Evolutionary conservation across 169 alveolate species (phyloP), one percentile per base, ranked within the genome.

Genomic region (Amoebophrya sp.): DNA sequence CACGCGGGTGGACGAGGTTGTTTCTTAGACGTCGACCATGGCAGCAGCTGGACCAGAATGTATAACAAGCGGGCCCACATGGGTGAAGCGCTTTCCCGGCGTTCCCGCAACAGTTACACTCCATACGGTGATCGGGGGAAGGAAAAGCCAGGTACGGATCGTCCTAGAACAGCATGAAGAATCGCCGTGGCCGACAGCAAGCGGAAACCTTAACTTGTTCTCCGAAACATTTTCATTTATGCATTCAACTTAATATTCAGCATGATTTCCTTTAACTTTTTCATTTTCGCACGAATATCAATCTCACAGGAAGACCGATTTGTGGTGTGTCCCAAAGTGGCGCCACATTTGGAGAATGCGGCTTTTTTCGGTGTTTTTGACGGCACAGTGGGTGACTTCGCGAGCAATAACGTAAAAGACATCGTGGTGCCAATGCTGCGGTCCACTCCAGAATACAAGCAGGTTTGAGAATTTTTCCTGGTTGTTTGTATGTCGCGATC

Each of bases 321-420:
- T 83, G 92, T 94, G 38, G 89, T 95, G 35, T 95, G 94, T 39
- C 96, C 95, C 47, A 91, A 91, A 7, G 89, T 95, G 90, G 91
- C 90, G 3, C 32, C 93, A 23, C 93, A 92, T 25, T 90, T 94
- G 35, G 93, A 94, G 1, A 93, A 94, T 54, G 93, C 93, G 29
- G 94, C 96, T 40, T 94, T 95, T 92, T 95, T 96, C 77, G 97
- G 96, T 29, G 93, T 96, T 0, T 96, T 96, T 90, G 97, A 96
- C 90, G 97, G 97, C 40, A 96, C 97, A 3, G 97, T 94, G n/a
- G 97, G 97, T 94, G 96, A 95, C 90, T 95, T 95, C 89, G 96
- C 97, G 7, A 92, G 96, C 39, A 95, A 95, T 47, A 95, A 93
- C 54, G 95, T 95, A 41, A 95, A 95, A 77, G 95, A 66, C 83